phyloP scores from a whole-genome alignment of 176 grass and related monocot species.

The Aegilops bicornis region DNA sequence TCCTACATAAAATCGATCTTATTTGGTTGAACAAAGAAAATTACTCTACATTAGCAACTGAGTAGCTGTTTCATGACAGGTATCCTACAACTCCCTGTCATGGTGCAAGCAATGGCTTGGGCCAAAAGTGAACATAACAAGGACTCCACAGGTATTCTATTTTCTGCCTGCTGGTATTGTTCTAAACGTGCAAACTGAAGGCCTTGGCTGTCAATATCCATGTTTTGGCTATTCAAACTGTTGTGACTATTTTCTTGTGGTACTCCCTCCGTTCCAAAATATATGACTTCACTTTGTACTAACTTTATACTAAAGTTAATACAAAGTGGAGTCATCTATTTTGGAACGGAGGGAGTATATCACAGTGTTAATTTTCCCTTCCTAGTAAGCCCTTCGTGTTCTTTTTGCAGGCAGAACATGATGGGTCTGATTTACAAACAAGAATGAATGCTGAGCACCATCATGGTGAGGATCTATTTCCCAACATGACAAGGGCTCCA shows the following conservation, averaged over 20 bases:
- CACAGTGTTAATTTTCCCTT: not conserved
- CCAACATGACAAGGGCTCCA: constrained; percentile 75
- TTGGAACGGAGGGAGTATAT: not conserved
- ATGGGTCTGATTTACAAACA: constrained; percentile 92
- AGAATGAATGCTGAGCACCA: constrained; percentile 63
- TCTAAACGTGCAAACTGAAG: not conserved
- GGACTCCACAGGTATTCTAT: constrained; percentile 76
- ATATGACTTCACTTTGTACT: no score
- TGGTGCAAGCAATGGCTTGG: constrained; percentile 99
- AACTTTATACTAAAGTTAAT: no score
- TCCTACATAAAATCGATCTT: constrained; percentile 23
- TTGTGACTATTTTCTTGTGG: constrained; percentile 8
- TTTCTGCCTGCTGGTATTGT: constrained; percentile 10
- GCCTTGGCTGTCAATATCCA: constrained; percentile 6
- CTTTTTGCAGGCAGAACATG: constrained; percentile 78
- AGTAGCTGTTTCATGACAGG: constrained; percentile 49
- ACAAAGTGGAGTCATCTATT: no score
- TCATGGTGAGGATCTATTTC: constrained; percentile 55
- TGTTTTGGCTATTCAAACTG: constrained; percentile 13
- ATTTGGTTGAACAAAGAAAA: constrained; percentile 27
- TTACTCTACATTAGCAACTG: constrained; percentile 7
- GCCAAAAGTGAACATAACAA: constrained; percentile 95
- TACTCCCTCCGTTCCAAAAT: not conserved
- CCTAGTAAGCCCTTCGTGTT: not conserved
- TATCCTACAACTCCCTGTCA: constrained; percentile 93